Percentiles rank a stretch among this genome's conserved stretches.
Conservation (phyloP, 2,329 filamentous ascomycete species). For the Fusarium vanettenii region DNA sequence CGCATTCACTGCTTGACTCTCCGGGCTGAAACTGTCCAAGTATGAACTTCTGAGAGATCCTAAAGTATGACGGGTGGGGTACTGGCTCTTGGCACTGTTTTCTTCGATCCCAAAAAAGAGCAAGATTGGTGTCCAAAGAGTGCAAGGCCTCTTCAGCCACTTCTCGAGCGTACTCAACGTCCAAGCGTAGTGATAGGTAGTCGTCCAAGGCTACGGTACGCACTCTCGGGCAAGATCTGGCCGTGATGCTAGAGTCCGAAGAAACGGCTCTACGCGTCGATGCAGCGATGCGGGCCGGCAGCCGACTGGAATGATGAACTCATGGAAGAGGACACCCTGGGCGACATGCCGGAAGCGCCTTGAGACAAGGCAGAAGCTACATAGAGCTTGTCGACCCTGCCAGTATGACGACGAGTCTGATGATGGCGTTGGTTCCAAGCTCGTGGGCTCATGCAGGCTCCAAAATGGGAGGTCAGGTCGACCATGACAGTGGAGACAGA, state of each 20-base stretch:
- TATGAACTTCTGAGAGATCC: not conserved
- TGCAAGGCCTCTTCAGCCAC: not conserved
- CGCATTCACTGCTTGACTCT: not conserved
- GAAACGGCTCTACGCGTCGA: not conserved
- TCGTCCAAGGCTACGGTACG: not conserved
- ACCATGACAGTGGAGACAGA: not conserved
- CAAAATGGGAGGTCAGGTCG: not conserved
- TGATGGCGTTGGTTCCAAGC: not conserved
- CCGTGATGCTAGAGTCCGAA: not conserved
- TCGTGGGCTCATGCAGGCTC: not conserved
- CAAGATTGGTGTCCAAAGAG: not conserved
- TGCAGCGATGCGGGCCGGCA: too few species aligned
- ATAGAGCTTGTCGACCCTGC: not conserved
- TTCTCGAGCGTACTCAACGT: not conserved
- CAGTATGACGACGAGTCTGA: not conserved
- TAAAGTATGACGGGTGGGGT: not conserved
- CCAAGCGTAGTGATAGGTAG: not conserved
- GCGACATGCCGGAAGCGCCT: not conserved
- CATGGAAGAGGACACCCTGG: not conserved
- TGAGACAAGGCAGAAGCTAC: not conserved
- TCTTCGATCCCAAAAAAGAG: not conserved
- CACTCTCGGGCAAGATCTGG: not conserved
- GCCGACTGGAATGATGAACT: not conserved
- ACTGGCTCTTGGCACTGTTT: not conserved
- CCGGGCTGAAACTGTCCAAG: not conserved